Evolutionary conservation across 2,329 filamentous ascomycete species (phyloP).

Genomic region (Aspergillus unguis): DNA sequence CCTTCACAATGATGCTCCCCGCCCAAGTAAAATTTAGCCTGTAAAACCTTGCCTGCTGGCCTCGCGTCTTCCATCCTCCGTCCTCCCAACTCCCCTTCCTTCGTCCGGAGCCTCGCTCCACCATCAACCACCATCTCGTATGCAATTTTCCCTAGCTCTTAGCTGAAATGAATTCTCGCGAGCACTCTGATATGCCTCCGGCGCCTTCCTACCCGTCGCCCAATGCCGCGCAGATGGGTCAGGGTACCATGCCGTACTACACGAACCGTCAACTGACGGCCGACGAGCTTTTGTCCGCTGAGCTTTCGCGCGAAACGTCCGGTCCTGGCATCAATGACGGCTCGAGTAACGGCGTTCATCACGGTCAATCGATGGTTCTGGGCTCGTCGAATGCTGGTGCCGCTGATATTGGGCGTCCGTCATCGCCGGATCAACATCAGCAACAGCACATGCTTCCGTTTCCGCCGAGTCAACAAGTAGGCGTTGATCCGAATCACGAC

Average conservation of each 20-base stretch:
- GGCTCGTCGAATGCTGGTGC: slow-evolving; percentile 35
- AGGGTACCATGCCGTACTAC: slow-evolving; percentile 44
- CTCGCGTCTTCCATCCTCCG: slow-evolving; percentile 25
- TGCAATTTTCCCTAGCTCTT: slow-evolving; percentile 12
- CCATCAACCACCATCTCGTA: slow-evolving; percentile 20
- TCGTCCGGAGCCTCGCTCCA: slow-evolving; percentile 34
- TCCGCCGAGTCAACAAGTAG: slow-evolving; percentile 43
- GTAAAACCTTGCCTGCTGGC: slow-evolving; percentile 34
- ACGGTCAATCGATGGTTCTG: slow-evolving; percentile 40
- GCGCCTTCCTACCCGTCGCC: slow-evolving; percentile 45
- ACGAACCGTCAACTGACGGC: slow-evolving; percentile 44
- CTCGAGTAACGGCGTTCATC: slow-evolving; percentile 39
- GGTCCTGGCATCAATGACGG: slow-evolving; percentile 43
- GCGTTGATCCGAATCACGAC: slow-evolving; percentile 45
- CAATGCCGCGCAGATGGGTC: slow-evolving; percentile 43
- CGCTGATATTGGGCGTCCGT: slow-evolving; percentile 37
- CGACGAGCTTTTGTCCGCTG: slow-evolving; percentile 48
- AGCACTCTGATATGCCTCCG: slow-evolving; percentile 43
- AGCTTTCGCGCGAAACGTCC: slow-evolving; percentile 46
- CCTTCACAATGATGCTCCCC: slow-evolving; percentile 31
- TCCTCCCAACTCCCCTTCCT: slow-evolving; percentile 25
- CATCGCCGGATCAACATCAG: slow-evolving; percentile 38
- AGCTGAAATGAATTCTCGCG: slow-evolving; percentile 39
- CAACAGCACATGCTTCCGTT: slow-evolving; percentile 43
- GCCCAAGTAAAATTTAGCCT: slow-evolving; percentile 36